Percentiles rank a stretch among this genome's conserved stretches.
Conservation (phyloP, 257 asterid species). For the Solanum paucissectum region DNA sequence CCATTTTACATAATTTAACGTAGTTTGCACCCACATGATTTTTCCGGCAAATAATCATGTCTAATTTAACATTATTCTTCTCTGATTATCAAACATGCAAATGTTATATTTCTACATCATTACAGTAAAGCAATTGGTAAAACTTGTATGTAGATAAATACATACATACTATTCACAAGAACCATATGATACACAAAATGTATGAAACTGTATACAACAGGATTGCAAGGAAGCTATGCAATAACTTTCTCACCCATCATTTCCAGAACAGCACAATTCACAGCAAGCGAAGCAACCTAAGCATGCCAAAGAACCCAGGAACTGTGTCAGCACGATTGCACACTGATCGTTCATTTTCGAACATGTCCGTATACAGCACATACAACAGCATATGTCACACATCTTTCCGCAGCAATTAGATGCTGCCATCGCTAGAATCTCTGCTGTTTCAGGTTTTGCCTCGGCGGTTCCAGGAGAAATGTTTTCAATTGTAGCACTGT, state of each 20-base stretch:
- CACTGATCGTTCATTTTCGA: conserved; percentile 71
- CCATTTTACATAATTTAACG: not conserved
- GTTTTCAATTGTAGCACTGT: conserved; percentile 62
- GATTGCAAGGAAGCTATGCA: not conserved
- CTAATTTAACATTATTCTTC: not conserved
- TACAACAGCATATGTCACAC: conserved; percentile 60
- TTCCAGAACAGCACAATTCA: conserved; percentile 42
- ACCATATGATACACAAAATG: not conserved
- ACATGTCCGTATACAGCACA: conserved; percentile 62
- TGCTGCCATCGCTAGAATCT: conserved; percentile 47
- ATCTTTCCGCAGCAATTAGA: conserved; percentile 65
- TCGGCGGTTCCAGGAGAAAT: conserved; percentile 40
- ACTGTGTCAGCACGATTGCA: conserved; percentile 51
- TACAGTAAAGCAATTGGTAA: not conserved
- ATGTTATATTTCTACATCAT: not conserved
- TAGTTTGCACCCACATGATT: not conserved
- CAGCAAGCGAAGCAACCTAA: conserved; percentile 68
- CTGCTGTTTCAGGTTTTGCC: conserved; percentile 40
- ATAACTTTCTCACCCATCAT: conserved; percentile 20
- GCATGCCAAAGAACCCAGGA: conserved; percentile 65
- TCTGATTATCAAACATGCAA: not conserved
- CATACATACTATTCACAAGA: not conserved
- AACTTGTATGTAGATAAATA: not conserved
- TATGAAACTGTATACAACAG: not conserved
- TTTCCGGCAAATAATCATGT: not conserved